phyloP scores from a whole-genome alignment of 139 green algal genomes.

The Marvania coccoides region DNA sequence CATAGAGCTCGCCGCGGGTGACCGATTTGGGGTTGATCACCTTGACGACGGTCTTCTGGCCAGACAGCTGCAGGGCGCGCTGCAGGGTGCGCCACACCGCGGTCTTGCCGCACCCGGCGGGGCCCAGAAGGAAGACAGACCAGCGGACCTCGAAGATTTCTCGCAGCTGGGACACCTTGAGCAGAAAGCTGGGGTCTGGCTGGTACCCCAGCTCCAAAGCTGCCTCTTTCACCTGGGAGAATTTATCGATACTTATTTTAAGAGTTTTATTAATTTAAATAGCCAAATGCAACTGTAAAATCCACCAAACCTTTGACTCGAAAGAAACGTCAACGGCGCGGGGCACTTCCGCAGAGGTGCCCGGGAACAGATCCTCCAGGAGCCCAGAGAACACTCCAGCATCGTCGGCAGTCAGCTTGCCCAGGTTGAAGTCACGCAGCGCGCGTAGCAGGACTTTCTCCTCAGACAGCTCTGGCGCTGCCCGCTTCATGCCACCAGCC shows the following conservation, averaged over 20 bases:
- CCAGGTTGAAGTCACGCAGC: slow-evolving; percentile 92
- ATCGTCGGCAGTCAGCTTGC: slow-evolving; percentile 87
- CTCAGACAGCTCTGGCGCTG: slow-evolving; percentile 73
- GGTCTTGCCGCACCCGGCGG: slow-evolving; percentile 84
- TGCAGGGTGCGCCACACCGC: slow-evolving; percentile 86
- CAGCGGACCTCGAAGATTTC: slow-evolving; percentile 81
- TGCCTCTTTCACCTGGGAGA: slow-evolving; percentile 51
- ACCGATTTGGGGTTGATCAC: slow-evolving; percentile 64
- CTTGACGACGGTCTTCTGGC: slow-evolving; percentile 55
- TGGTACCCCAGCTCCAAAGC: slow-evolving; percentile 75
- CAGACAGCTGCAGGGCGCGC: slow-evolving; percentile 63
- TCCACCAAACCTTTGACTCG: slow-evolving; percentile 50
- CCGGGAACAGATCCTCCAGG: slow-evolving; percentile 90
- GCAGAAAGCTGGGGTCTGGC: slow-evolving; percentile 77
- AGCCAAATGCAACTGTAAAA: background rate
- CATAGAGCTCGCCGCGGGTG: slow-evolving; percentile 90
- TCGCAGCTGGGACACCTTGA: slow-evolving; percentile 81
- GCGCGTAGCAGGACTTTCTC: slow-evolving; percentile 86
- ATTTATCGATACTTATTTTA: too few relatives aligned
- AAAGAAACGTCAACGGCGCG: slow-evolving; percentile 66
- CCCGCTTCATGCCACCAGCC: slow-evolving; percentile 86
- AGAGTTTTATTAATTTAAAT: too few relatives aligned
- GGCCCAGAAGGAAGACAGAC: slow-evolving; percentile 88
- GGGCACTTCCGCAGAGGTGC: slow-evolving; percentile 71
- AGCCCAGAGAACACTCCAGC: slow-evolving; percentile 86